These are phyloP conservation scores for Verbascum thapsus DNA, from an alignment of 257 asterid species.

Conservation along the genomic window DNA sequence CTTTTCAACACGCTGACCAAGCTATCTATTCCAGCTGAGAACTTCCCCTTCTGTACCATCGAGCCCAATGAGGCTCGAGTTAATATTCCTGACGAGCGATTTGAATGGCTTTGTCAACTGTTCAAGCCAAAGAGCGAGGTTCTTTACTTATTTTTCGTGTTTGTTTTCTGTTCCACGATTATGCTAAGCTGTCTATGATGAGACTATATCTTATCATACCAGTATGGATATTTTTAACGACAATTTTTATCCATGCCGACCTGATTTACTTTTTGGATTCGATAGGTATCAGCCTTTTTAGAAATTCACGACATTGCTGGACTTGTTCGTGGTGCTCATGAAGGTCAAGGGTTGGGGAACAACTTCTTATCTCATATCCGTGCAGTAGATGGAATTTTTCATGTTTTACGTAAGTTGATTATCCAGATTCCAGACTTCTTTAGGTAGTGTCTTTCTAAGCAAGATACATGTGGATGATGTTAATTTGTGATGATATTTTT, in stretches of 20 bases:
- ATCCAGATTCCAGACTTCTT: constrained; percentile 14
- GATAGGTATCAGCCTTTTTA: constrained; percentile 84
- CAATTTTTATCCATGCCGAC: not conserved
- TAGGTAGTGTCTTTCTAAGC: not conserved
- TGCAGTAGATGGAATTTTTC: constrained; percentile 99
- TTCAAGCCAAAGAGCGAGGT: constrained; percentile 98
- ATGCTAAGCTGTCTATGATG: not conserved
- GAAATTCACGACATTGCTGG: constrained; percentile 99
- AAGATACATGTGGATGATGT: constrained; percentile 5
- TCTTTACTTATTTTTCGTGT: constrained; percentile 15
- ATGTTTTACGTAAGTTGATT: constrained; percentile 76
- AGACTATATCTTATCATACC: not conserved
- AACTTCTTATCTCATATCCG: constrained; percentile 95
- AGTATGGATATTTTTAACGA: not conserved
- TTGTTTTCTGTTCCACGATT: constrained; percentile 12
- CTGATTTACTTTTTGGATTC: not conserved
- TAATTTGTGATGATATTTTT: constrained; percentile 2
- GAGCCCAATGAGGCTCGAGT: constrained; percentile 99
- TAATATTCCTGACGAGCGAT: constrained; percentile 87
- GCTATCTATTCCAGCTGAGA: constrained; percentile 94
- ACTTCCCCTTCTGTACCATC: constrained; percentile 96
- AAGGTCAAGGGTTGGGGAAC: constrained; percentile 98
- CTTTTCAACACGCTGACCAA: constrained; percentile 98
- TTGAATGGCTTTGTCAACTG: constrained; percentile 91
- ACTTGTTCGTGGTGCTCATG: constrained; percentile 95